phyloP scores from a whole-genome alignment of 352 stramenopile species.

The Phytophthora hybrid region DNA sequence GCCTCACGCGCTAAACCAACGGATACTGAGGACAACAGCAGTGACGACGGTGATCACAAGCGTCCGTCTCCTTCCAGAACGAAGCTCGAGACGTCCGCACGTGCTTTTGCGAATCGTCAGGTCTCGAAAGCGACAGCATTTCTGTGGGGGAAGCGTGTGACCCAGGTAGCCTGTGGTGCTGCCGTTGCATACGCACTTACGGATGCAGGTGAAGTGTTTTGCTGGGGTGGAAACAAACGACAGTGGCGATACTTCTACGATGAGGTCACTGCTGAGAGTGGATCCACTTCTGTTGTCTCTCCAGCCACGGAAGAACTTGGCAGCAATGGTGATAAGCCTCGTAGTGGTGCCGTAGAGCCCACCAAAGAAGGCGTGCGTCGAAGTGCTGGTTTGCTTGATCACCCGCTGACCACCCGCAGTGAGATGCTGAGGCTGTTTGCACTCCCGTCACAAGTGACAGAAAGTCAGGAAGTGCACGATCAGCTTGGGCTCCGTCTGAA shows the following conservation, averaged over 20 bases:
- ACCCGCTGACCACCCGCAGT: slow-evolving; percentile 57
- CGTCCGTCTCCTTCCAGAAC: slow-evolving; percentile 44
- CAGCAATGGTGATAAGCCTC: slow-evolving; percentile 4
- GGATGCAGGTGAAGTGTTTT: slow-evolving; percentile 76
- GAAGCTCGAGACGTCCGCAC: slow-evolving; percentile 45
- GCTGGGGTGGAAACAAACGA: slow-evolving; percentile 78
- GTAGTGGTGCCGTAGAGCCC: not conserved
- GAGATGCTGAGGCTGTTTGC: slow-evolving; percentile 71
- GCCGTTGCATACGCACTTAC: slow-evolving; percentile 72
- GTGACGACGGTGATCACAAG: slow-evolving; percentile 1
- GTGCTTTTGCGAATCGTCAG: slow-evolving; percentile 61
- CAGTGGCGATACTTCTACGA: slow-evolving; percentile 83
- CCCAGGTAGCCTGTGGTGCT: slow-evolving; percentile 56
- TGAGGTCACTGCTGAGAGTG: slow-evolving; percentile 29
- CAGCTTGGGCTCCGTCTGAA: slow-evolving; percentile 54
- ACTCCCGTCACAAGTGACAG: slow-evolving; percentile 51
- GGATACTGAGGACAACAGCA: not conserved
- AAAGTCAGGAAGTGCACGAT: slow-evolving; percentile 44
- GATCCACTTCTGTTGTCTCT: not conserved
- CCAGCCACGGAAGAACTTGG: not conserved
- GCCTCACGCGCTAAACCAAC: not conserved
- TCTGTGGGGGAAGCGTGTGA: slow-evolving; percentile 77
- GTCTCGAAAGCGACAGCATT: slow-evolving; percentile 74
- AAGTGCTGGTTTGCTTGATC: slow-evolving; percentile 14
- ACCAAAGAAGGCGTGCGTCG: slow-evolving; percentile 1